These are phyloP conservation scores for Backusella tuberculispora DNA, from an alignment of 192 early-diverging fungal genomes.

Conservation along the genomic window DNA sequence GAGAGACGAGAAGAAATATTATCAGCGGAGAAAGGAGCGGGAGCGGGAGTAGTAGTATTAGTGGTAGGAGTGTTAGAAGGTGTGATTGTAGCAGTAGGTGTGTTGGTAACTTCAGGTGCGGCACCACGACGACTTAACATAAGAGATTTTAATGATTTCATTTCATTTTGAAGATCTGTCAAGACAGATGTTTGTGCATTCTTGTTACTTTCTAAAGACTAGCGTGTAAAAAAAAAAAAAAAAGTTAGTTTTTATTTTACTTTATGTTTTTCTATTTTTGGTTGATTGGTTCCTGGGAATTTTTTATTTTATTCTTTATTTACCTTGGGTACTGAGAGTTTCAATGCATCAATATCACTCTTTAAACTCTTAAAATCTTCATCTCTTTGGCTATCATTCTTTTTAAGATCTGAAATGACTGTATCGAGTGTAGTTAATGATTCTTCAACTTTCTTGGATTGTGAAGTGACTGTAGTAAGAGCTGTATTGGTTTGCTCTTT, in stretches of 20 bases:
- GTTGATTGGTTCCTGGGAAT: not conserved
- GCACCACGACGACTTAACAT: conserved; percentile 73
- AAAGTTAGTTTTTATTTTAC: not conserved
- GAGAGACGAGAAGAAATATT: conserved; percentile 29
- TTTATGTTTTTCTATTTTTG: not conserved
- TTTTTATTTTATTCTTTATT: not conserved
- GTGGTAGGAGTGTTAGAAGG: conserved; percentile 44
- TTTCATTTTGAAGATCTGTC: conserved; percentile 87
- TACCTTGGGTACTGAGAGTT: conserved; percentile 78
- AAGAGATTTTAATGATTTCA: conserved; percentile 92
- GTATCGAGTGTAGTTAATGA: conserved; percentile 68
- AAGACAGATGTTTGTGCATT: conserved; percentile 69
- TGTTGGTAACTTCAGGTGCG: conserved; percentile 43
- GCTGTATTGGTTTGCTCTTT: conserved; percentile 67
- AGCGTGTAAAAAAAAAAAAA: not conserved
- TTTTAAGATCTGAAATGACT: conserved; percentile 62
- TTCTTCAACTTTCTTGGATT: conserved; percentile 72
- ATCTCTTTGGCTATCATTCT: conserved; percentile 66
- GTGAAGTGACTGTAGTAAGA: conserved; percentile 64
- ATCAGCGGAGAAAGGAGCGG: conserved; percentile 20
- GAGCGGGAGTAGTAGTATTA: not conserved
- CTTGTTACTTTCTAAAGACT: conserved; percentile 77
- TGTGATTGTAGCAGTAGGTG: conserved; percentile 37
- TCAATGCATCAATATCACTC: conserved; percentile 72
- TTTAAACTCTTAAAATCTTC: conserved; percentile 75